Base-by-base conservation (phyloP, 768 basidiomycete genomes). In the Kockovaella imperatae region DNA sequence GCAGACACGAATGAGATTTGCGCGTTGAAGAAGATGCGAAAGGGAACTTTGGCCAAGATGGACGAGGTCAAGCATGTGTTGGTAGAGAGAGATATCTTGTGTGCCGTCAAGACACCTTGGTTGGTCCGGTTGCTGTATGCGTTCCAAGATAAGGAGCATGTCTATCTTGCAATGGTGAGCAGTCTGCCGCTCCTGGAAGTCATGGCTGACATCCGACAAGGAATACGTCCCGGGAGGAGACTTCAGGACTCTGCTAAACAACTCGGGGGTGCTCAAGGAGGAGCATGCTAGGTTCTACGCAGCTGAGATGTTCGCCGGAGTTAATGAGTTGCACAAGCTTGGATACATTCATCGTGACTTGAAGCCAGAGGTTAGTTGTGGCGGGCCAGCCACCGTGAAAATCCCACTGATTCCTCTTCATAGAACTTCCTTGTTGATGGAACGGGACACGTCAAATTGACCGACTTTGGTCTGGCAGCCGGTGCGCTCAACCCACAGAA, bases 221-320 rank as follows among this genome's bases (percentile, higher is more conserved):
- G 91, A 97, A 76, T 97, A 95, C 68, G 91, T 97, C 15, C 90
- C 91, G 0, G 95, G 95, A 18, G 95, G 95, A 41, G 95, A 99
- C 68, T 99, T 99, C 75, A 80, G 95, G 15, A 99, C 95, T 0
- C 79, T 99, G 31, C 78, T 99, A 31, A 99, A 96, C 74, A 99
- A 96, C 69, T 90, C 91, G 0, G 95, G 95, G 25, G 89, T 97
- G 1, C 77, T 99, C 50, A 93, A 96, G 69, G 91, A 97, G 68
- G 89, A 96, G 62, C 88, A 96, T 61, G 93, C 95, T 1, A 78
- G 84, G 47, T 97, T 91, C 69, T 99, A 99, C 72, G 93, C 96
- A 62, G 81, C 84, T 52, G 93, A 99, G 74, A 99, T 99, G 95
- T 96, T 97, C 66, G 83, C 82, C 18, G 83, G 82, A 4, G 90